Conservation (phyloP, 2,329 filamentous ascomycete species). For the Scedosporium apiospermum region DNA sequence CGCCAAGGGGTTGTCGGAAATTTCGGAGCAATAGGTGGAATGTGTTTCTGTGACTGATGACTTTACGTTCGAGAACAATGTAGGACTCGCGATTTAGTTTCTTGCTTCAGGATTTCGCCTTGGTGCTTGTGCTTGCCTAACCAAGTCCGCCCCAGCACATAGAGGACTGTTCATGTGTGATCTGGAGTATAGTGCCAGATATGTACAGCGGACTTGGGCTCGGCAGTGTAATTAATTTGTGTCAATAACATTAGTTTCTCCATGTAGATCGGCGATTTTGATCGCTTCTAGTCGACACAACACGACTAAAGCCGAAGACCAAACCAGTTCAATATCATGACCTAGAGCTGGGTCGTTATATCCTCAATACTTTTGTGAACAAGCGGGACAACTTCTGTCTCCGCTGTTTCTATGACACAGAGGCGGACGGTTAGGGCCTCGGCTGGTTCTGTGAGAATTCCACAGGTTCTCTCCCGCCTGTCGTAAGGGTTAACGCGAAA, state of each 20-base stretch:
- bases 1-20: not conserved
- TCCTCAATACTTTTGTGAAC: not conserved
- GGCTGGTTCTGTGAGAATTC: no score
- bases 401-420: not conserved
- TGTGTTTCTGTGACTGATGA: no score
- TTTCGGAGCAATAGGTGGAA: not conserved
- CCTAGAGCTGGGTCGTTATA: slow-evolving; percentile 31
- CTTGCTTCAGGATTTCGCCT: slow-evolving; percentile 28
- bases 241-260: slow-evolving; percentile 53
- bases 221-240: slow-evolving; percentile 34
- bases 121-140: slow-evolving; percentile 50
- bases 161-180: slow-evolving; percentile 50
- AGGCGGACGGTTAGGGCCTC: not conserved
- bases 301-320: slow-evolving; percentile 36
- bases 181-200: slow-evolving; percentile 45
- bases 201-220: slow-evolving; percentile 26
- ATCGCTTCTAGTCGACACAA: slow-evolving; percentile 48
- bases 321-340: slow-evolving; percentile 37
- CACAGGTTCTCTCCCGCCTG: no score
- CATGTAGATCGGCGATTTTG: slow-evolving; percentile 46
- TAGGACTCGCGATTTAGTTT: no score
- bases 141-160: slow-evolving; percentile 46
- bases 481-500: no score
- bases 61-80: no score
- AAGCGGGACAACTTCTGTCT: not conserved